Evolutionary conservation across 2,329 filamentous ascomycete species (phyloP).

Genomic region (Chalaropsis thielavioides): DNA sequence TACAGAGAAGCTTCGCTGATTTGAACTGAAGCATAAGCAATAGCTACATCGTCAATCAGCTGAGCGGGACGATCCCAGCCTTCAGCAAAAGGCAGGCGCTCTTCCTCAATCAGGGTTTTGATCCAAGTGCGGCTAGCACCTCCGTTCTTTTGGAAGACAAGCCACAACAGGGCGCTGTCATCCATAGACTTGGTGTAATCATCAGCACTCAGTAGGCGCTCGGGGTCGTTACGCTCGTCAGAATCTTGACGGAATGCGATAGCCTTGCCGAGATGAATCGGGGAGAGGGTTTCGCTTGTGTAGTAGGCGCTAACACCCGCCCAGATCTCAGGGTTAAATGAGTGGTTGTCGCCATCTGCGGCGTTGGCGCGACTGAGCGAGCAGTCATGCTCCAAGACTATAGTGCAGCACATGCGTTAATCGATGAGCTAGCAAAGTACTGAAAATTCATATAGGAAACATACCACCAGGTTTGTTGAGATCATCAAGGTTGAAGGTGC

Average conservation of each 20-base stretch:
- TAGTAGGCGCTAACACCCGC: slow-evolving; percentile 20
- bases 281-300: slow-evolving; percentile 21
- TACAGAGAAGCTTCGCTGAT: not conserved
- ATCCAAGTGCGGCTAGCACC: slow-evolving; percentile 20
- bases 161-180: slow-evolving; percentile 20
- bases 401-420: not conserved
- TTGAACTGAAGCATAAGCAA: slow-evolving; percentile 1
- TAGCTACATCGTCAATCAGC: not conserved
- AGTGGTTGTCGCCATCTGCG: slow-evolving; percentile 23
- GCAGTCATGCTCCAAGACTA: slow-evolving; percentile 27
- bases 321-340: slow-evolving; percentile 23
- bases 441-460: not conserved
- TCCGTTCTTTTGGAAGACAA: slow-evolving; percentile 19
- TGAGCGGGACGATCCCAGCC: slow-evolving; percentile 9
- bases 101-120: slow-evolving; percentile 18
- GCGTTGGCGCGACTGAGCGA: slow-evolving; percentile 24
- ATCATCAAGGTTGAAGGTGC: slow-evolving; percentile 24
- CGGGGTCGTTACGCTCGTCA: slow-evolving; percentile 21
- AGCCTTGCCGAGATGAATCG: slow-evolving; percentile 23
- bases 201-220: slow-evolving; percentile 18
- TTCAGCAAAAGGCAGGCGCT: slow-evolving; percentile 16
- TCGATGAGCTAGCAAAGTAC: not conserved
- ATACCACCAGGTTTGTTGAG: slow-evolving; percentile 20
- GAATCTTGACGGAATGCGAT: slow-evolving; percentile 21
- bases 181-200: slow-evolving; percentile 18